phyloP scores from a whole-genome alignment of 78 protist species.

The Dictyostelium firmibasis region DNA sequence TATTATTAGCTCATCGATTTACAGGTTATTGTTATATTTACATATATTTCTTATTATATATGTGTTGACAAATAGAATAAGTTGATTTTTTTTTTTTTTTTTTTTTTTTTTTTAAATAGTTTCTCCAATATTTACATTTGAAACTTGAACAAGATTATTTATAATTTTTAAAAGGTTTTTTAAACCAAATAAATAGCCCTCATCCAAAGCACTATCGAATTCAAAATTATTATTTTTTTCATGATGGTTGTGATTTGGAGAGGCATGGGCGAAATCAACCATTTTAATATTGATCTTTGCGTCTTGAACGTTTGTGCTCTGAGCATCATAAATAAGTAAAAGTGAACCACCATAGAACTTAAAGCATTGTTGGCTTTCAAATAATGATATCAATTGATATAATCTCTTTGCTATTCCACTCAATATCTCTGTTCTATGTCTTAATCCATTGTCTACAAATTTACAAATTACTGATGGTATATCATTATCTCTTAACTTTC shows the following conservation, averaged over 20 bases:
- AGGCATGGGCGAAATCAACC: slow-evolving; percentile 74
- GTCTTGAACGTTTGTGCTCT: slow-evolving; percentile 45
- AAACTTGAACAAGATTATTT: slow-evolving; percentile 43
- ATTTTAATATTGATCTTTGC: slow-evolving; percentile 63
- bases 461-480: slow-evolving; percentile 63
- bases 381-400: slow-evolving; percentile 47
- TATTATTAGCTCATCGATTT: not conserved
- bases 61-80: not conserved
- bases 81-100: not conserved
- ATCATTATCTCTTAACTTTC: slow-evolving; percentile 23
- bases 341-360: slow-evolving; percentile 72
- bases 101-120: slow-evolving; percentile 16
- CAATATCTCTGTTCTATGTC: slow-evolving; percentile 30
- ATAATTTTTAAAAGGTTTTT: slow-evolving; percentile 47
- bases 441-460: slow-evolving; percentile 63
- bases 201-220: not conserved
- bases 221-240: not conserved
- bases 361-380: slow-evolving; percentile 71
- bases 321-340: slow-evolving; percentile 59
- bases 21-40: not conserved
- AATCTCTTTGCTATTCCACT: slow-evolving; percentile 48
- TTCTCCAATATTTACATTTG: slow-evolving; percentile 25
- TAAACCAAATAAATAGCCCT: slow-evolving; percentile 74
- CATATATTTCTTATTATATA: not conserved
- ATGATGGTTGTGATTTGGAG: slow-evolving; percentile 31